Evolutionary conservation across 805 yeast species (phyloP).

Genomic region (Yamadazyma endophytica): DNA sequence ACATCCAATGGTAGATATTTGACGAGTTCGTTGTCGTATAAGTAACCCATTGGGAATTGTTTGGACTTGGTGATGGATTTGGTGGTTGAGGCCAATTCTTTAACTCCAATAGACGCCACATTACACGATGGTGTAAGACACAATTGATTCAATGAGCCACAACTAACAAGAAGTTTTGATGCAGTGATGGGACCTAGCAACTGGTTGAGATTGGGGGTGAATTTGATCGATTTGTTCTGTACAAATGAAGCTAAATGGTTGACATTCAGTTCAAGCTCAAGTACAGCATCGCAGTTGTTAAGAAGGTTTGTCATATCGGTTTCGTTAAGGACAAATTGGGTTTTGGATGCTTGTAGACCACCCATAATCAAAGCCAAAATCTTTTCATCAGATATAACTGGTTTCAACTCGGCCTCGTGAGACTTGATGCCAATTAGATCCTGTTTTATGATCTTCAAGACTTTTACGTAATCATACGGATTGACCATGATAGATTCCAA

Average conservation of each 20-base stretch:
- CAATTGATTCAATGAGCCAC: constrained; percentile 66
- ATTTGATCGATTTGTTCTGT: constrained; percentile 47
- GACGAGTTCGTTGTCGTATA: constrained; percentile 58
- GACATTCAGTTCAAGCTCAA: constrained; percentile 42
- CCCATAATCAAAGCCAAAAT: constrained; percentile 72
- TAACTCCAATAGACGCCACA: constrained; percentile 69
- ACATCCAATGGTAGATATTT: constrained; percentile 55
- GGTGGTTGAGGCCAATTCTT: constrained; percentile 29
- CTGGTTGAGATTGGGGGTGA: constrained; percentile 78
- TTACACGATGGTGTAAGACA: constrained; percentile 79
- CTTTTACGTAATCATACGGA: constrained; percentile 57
- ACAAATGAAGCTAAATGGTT: constrained; percentile 48
- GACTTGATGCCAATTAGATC: constrained; percentile 28
- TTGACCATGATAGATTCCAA: constrained; percentile 57
- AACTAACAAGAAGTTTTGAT: constrained; percentile 63
- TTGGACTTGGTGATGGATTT: constrained; percentile 15
- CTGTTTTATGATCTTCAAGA: constrained; percentile 50
- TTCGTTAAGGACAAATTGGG: constrained; percentile 18
- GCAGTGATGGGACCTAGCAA: constrained; percentile 71
- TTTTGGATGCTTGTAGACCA: constrained; percentile 46
- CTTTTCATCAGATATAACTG: constrained; percentile 57
- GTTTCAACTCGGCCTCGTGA: constrained; percentile 33
- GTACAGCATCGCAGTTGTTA: constrained; percentile 45
- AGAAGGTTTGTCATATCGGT: constrained; percentile 34
- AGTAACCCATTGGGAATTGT: constrained; percentile 63